A percentile compares a stretch with the other conserved stretches of the same genome.
Evolutionary conservation across 139 green algal genomes (phyloP).

Genomic region (Volvox reticuliferus): DNA sequence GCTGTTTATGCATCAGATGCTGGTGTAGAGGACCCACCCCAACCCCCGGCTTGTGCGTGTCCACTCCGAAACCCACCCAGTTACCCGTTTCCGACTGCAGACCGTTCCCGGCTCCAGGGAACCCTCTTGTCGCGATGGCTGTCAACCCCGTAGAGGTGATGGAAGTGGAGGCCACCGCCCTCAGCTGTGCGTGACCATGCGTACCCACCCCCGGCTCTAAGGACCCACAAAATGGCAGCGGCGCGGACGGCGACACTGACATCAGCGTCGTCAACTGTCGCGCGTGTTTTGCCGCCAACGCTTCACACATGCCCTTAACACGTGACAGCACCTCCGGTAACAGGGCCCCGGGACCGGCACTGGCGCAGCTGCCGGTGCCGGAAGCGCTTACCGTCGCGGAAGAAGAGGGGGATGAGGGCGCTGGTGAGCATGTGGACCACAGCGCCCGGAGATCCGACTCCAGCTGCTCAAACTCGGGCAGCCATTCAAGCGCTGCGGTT

Average conservation of each 20-base stretch:
- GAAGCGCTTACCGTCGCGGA: not conserved
- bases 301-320: conserved; percentile 23
- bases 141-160: not conserved
- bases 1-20: not conserved
- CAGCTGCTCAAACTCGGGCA: conserved; percentile 6
- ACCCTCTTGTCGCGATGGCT: not conserved
- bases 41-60: not conserved
- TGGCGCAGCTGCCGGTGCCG: not conserved
- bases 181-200: not conserved
- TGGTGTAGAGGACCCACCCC: not conserved
- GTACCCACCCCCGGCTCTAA: too few relatives aligned
- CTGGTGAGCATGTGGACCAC: not conserved
- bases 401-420: not conserved
- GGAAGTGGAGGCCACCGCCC: not conserved
- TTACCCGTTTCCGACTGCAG: not conserved
- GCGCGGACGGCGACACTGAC: not conserved
- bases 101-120: not conserved
- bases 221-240: not conserved
- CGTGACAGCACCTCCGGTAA: conserved; percentile 17
- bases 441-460: conserved; percentile 6
- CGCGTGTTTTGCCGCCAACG: conserved; percentile 23
- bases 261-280: not conserved
- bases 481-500: not conserved
- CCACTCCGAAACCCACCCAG: not conserved
- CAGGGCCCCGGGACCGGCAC: not conserved